Percentiles rank a stretch among this genome's conserved stretches.
Conservation (phyloP, 2,329 filamentous ascomycete species). For the Zymoseptoria tritici region DNA sequence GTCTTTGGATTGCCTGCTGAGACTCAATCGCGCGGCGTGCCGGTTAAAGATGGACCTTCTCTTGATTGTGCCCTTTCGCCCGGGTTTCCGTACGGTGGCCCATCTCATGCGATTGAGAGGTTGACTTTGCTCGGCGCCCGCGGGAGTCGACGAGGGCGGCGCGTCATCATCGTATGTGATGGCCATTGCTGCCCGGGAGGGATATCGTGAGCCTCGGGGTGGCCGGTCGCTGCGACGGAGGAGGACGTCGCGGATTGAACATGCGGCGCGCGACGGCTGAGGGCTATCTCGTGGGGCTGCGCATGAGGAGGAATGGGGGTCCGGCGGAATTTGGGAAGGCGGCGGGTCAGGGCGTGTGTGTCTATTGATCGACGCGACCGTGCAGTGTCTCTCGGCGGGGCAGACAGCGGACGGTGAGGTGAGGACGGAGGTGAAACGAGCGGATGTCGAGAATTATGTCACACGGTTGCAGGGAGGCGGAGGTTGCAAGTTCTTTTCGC, state of each 20-base stretch:
- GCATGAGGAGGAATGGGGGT: slow-evolving; percentile 7
- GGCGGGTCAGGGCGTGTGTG: background rate
- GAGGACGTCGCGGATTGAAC: background rate
- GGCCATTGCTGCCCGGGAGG: slow-evolving; percentile 6
- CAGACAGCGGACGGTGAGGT: background rate
- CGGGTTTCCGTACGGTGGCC: slow-evolving; percentile 84
- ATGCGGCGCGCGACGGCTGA: background rate
- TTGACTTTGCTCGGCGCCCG: slow-evolving; percentile 46
- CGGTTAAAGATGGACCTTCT: slow-evolving; percentile 75
- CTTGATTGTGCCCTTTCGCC: slow-evolving; percentile 69
- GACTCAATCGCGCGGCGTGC: slow-evolving; percentile 23
- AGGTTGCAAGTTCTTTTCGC: background rate
- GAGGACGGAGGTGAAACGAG: background rate
- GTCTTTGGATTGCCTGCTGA: slow-evolving; percentile 33
- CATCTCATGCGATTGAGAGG: slow-evolving; percentile 71
- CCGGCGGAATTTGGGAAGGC: slow-evolving; percentile 2
- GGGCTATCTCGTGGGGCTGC: slow-evolving; percentile 3
- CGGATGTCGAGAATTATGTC: background rate
- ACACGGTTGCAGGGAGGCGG: background rate
- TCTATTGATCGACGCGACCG: background rate
- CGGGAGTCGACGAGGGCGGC: slow-evolving; percentile 7
- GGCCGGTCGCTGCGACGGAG: slow-evolving; percentile 3
- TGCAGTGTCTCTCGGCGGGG: background rate
- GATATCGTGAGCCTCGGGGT: slow-evolving; percentile 5
- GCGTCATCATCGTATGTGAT: slow-evolving; percentile 13